Evolutionary conservation across 129 eudicot species (phyloP).

Genomic region (Logfia minima): DNA sequence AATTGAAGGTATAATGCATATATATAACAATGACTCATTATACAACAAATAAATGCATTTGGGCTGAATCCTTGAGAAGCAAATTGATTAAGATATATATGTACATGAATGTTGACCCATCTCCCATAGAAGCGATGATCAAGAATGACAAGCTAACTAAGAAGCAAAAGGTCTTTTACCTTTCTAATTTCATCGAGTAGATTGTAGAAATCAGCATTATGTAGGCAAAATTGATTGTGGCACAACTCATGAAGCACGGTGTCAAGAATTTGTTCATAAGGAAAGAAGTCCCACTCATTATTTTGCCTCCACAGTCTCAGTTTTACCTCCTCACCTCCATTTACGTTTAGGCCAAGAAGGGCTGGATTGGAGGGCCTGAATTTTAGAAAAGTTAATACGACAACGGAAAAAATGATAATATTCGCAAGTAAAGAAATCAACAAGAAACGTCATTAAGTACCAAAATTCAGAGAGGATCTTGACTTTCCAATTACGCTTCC

Average conservation of each 20-base stretch:
- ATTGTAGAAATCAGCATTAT: too few species aligned
- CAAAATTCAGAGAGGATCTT: conserved; percentile 75
- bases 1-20: too few species aligned
- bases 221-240: conserved; percentile 86
- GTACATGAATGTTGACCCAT: too few species aligned
- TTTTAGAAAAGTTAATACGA: not conserved
- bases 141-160: too few species aligned
- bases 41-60: too few species aligned
- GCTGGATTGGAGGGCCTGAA: conserved; percentile 84
- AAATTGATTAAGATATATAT: too few species aligned
- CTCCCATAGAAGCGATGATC: too few species aligned
- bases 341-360: conserved; percentile 72
- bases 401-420: not conserved
- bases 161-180: too few species aligned
- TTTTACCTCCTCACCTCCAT: conserved; percentile 73
- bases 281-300: conserved; percentile 74
- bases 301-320: conserved; percentile 70
- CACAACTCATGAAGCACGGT: conserved; percentile 97
- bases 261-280: conserved; percentile 69
- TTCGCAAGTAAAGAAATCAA: not conserved
- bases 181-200: too few species aligned
- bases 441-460: conserved; percentile 31
- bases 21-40: too few species aligned
- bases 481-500: conserved; percentile 78
- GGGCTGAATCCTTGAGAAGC: too few species aligned